phyloP scores from a whole-genome alignment of 2,329 filamentous ascomycete species.

The Colletotrichum echinochloae region DNA sequence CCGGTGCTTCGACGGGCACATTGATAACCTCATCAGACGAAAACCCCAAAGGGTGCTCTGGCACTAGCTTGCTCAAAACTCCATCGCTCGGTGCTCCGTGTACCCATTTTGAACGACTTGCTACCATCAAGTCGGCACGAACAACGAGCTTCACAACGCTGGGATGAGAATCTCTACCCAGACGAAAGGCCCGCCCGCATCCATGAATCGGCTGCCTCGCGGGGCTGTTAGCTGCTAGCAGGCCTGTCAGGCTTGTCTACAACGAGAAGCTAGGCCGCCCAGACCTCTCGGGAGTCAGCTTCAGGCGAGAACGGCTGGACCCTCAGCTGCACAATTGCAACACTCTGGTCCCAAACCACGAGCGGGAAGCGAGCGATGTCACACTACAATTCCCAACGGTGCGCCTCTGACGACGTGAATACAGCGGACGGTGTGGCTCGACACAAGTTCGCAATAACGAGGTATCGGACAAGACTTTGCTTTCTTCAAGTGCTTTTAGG shows the following conservation, averaged over 20 bases:
- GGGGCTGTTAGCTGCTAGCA: neutral
- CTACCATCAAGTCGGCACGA: slow-evolving; percentile 4
- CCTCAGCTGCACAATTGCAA: slow-evolving; percentile 6
- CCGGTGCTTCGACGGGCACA: neutral
- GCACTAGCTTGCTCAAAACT: neutral
- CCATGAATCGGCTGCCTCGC: neutral
- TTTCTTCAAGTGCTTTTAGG: neutral
- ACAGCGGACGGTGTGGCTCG: neutral
- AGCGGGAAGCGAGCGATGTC: neutral
- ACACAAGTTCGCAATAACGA: neutral
- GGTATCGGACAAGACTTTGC: neutral
- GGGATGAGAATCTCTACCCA: slow-evolving; percentile 1
- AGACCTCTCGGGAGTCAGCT: slow-evolving; percentile 34
- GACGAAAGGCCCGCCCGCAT: slow-evolving; percentile 16
- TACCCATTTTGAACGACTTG: neutral
- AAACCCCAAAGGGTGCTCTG: neutral
- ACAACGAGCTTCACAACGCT: neutral
- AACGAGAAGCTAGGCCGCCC: neutral
- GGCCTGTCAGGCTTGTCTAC: slow-evolving; percentile 14
- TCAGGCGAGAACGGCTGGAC: slow-evolving; percentile 27
- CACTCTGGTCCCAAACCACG: neutral
- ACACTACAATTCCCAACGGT: neutral
- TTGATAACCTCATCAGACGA: slow-evolving; percentile 3
- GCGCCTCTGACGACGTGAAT: neutral
- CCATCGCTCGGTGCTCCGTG: slow-evolving; percentile 2